Evolutionary conservation across 345 rosid species (phyloP).

Genomic region (Lepidium africanum): DNA sequence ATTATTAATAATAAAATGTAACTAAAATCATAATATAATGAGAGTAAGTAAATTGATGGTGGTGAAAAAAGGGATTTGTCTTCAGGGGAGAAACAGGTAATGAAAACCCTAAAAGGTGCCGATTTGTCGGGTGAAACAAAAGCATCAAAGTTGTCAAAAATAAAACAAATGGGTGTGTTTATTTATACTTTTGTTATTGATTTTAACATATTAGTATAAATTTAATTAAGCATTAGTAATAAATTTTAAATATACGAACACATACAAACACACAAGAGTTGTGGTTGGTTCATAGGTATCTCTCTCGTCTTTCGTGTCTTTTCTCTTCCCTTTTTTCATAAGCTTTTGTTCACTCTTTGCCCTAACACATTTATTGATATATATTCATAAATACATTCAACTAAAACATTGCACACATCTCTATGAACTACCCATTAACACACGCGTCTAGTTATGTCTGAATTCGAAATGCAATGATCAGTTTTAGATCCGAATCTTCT

Average conservation of each 20-base stretch:
- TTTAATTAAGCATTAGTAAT: too few relatives aligned
- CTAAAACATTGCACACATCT: constrained; percentile 14
- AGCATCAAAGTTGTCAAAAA: constrained; percentile 35
- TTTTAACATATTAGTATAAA: too few relatives aligned
- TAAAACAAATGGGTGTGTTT: constrained; percentile 31
- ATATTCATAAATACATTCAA: neutral
- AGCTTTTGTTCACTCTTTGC: constrained; percentile 22
- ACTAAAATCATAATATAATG: neutral
- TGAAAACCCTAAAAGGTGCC: constrained; percentile 37
- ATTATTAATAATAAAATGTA: neutral
- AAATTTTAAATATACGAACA: neutral
- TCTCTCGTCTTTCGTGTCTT: constrained; percentile 23
- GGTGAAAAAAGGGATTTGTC: constrained; percentile 26
- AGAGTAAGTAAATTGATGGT: constrained; percentile 14
- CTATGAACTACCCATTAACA: neutral
- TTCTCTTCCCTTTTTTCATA: constrained; percentile 20
- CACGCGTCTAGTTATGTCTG: constrained; percentile 19
- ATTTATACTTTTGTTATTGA: constrained; percentile 7
- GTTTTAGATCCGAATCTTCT: constrained; percentile 10
- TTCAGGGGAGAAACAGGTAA: constrained; percentile 30
- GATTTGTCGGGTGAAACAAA: constrained; percentile 37
- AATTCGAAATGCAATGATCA: constrained; percentile 13
- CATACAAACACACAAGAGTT: constrained; percentile 1
- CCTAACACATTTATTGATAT: constrained; percentile 22
- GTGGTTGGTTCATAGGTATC: constrained; percentile 23